A percentile compares a stretch with the other conserved stretches of the same genome.
These are phyloP conservation scores for Amauroascus niger DNA, from an alignment of 2,329 filamentous ascomycete species.

Conservation along the genomic window DNA sequence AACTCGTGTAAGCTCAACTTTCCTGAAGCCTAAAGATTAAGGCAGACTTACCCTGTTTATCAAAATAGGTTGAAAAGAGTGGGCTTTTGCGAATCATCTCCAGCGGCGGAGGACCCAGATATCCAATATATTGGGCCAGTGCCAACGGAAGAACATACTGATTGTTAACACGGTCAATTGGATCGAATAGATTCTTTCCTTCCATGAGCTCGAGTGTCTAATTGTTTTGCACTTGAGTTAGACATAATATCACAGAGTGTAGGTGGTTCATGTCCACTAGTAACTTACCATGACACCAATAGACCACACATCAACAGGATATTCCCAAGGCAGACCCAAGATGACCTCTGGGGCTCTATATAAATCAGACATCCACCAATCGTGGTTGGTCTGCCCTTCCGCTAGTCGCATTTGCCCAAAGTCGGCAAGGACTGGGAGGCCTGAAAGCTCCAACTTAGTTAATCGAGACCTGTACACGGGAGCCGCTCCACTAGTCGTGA, in stretches of 20 bases:
- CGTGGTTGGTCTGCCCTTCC: constrained; percentile 7
- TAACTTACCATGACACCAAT: constrained; percentile 22
- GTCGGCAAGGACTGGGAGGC: constrained; percentile 19
- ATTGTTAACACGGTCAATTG: constrained; percentile 19
- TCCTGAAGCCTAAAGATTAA: not conserved
- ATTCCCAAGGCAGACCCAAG: constrained; percentile 20
- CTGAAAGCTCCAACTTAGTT: constrained; percentile 13
- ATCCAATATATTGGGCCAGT: constrained; percentile 24
- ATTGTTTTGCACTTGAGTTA: not conserved
- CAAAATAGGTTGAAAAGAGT: constrained; percentile 19
- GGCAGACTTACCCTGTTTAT: constrained; percentile 13
- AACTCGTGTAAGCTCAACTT: not conserved
- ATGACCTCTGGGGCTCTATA: constrained; percentile 23
- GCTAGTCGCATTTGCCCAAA: constrained; percentile 19
- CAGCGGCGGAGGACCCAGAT: constrained; percentile 21
- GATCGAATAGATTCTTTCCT: constrained; percentile 24
- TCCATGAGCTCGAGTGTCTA: constrained; percentile 25
- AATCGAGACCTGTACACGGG: constrained; percentile 14
- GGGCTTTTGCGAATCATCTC: constrained; percentile 21
- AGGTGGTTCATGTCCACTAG: not conserved
- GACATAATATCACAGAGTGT: not conserved
- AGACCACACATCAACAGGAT: constrained; percentile 22
- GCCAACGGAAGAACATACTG: constrained; percentile 24
- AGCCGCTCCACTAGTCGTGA: constrained; percentile 7
- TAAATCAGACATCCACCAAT: constrained; percentile 23